Percentiles rank a stretch among this genome's conserved stretches.
Conservation (phyloP, 768 basidiomycete species). For the Amylocystis lapponica region DNA sequence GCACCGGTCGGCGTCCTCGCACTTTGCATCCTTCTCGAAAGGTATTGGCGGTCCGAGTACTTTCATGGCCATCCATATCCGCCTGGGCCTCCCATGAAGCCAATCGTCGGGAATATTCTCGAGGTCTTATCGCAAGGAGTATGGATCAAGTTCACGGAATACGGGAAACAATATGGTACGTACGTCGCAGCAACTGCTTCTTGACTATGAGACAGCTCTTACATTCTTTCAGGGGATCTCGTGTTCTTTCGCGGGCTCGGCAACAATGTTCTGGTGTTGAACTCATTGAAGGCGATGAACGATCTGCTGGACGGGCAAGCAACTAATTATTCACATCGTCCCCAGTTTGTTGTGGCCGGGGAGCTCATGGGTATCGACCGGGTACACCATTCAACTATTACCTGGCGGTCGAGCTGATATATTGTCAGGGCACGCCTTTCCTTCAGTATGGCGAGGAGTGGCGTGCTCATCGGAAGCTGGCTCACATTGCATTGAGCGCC, state of each 20-base stretch:
- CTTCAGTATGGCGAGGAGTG: slow-evolving; percentile 19
- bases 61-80: too few relatives aligned
- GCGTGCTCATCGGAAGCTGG: slow-evolving; percentile 23
- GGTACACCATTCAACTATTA: not conserved
- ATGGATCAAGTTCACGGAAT: slow-evolving; percentile 6
- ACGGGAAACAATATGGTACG: slow-evolving; percentile 9
- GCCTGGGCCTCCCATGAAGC: slow-evolving; percentile 11
- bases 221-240: slow-evolving; percentile 20
- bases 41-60: too few relatives aligned
- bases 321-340: slow-evolving; percentile 26
- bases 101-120: slow-evolving; percentile 10
- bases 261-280: slow-evolving; percentile 24
- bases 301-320: slow-evolving; percentile 27
- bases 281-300: slow-evolving; percentile 19
- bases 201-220: too few relatives aligned
- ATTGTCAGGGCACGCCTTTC: slow-evolving; percentile 22
- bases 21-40: too few relatives aligned
- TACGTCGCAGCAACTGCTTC: not conserved
- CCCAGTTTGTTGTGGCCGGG: slow-evolving; percentile 30
- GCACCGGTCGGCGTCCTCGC: too few relatives aligned
- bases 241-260: slow-evolving; percentile 25
- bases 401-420: not conserved
- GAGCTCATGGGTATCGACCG: slow-evolving; percentile 27
- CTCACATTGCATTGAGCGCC: slow-evolving; percentile 24
- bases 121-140: slow-evolving; percentile 1